Evolutionary conservation across 2,329 filamentous ascomycete species (phyloP), one percentile per base, ranked within the genome.

Genomic region (Sphaerulina musiva): DNA sequence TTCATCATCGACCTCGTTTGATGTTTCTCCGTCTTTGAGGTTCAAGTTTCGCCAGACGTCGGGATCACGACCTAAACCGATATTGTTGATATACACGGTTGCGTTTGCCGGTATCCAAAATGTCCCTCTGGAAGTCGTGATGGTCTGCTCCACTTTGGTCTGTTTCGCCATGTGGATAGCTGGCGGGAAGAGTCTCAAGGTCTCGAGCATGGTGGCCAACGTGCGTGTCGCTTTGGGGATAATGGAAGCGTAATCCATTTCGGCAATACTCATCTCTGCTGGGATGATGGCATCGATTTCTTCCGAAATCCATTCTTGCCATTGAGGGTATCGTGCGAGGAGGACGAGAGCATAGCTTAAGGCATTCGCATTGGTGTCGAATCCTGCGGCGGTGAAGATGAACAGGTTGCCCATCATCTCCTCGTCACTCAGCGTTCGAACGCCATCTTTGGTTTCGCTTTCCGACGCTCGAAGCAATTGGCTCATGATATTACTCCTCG

Each of bases 241-340:
- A 0, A 70, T 59, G 1, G 69, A 63, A 2, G 69, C 64, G 59
- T 81, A 81, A 3, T 73, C 68, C 47, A 69, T 62, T 2, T 62
- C 55, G 17, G 38, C 29, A 2, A 64, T 66, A 3, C 56, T 46
- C 3, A 64, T 60, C 5, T 57, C 51, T 4, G 62, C 47, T 2
- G 59, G 57, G 4, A 74, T 31, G 6, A 78, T 63, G 1, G 60
- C 44, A 44, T 73, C 66, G 36, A 80, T 67, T 59, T 82, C 80
- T 51, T 76, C 76, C 7, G 66, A 65, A 3, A 81, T 61, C 78
- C 79, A 81, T 2, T 72, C 70, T 63, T 82, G 79, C 67, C 74
- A 75, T 48, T 76, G 62, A 0, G 76, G 75, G 54, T 78, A 66
- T 1, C 70, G 63, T 1, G 76, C 72, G 0, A 81, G 68, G 4